Evolutionary conservation across 345 rosid species (phyloP).

Genomic region (Brassica napus): DNA sequence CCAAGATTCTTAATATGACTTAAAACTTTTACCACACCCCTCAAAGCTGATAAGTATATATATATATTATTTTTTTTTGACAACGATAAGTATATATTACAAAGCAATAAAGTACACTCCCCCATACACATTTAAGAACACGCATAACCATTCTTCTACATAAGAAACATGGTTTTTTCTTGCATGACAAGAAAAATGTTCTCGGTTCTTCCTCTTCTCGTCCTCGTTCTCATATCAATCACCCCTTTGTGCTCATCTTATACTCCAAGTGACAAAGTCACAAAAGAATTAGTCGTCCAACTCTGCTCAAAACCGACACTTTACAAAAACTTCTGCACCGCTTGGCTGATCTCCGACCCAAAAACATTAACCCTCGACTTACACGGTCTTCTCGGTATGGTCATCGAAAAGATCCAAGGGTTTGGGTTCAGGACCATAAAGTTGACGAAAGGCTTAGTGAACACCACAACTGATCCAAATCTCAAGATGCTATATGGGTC

Average conservation of each 20-base stretch:
- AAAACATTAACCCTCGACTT: slow-evolving; percentile 16
- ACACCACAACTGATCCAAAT: slow-evolving; percentile 24
- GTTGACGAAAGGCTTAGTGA: slow-evolving; percentile 9
- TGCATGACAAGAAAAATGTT: background rate
- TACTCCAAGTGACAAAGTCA: slow-evolving; percentile 28
- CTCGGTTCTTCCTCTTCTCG: slow-evolving; percentile 10
- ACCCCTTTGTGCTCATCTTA: slow-evolving; percentile 22
- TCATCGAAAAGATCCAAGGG: background rate
- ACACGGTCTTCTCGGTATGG: slow-evolving; percentile 6
- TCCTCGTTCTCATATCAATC: slow-evolving; percentile 11
- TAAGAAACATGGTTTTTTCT: slow-evolving; percentile 12
- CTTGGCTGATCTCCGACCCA: slow-evolving; percentile 24
- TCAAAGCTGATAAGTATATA: no score
- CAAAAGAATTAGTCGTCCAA: background rate
- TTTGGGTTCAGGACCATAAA: slow-evolving; percentile 11
- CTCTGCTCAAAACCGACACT: slow-evolving; percentile 22
- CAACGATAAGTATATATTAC: no score
- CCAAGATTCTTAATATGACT: background rate
- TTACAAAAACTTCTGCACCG: slow-evolving; percentile 14
- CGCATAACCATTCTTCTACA: background rate
- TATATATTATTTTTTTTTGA: no score
- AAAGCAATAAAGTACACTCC: no score
- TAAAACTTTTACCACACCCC: background rate
- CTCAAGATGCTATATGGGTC: slow-evolving; percentile 11
- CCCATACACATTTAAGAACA: no score